Percentiles rank a stretch among this genome's conserved stretches.
phyloP scores from a whole-genome alignment of 352 stramenopile species.

The Globisporangium perplexum region DNA sequence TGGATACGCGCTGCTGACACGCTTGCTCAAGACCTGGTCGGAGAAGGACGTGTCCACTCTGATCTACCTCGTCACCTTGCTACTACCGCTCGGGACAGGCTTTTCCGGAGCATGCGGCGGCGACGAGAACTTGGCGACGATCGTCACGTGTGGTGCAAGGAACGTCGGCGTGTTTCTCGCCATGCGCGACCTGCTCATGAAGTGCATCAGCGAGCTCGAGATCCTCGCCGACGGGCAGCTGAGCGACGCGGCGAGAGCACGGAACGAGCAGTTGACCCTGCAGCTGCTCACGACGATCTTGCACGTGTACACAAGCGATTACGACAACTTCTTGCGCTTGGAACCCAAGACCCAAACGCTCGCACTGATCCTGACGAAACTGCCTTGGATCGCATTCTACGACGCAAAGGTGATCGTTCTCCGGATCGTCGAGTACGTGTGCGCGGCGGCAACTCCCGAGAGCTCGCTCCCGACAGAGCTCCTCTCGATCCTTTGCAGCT shows the following conservation, averaged over 20 bases:
- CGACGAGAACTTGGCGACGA: constrained; percentile 31
- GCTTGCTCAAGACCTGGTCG: constrained; percentile 29
- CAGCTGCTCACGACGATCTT: constrained; percentile 60
- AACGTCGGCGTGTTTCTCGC: constrained; percentile 59
- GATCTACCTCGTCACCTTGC: constrained; percentile 42
- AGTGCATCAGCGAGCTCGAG: constrained; percentile 31
- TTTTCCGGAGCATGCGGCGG: constrained; percentile 29
- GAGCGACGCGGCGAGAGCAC: constrained; percentile 7
- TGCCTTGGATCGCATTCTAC: constrained; percentile 45
- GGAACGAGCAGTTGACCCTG: constrained; percentile 43
- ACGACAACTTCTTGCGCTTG: constrained; percentile 65
- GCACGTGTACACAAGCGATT: constrained; percentile 67
- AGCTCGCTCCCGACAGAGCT: constrained; percentile 45
- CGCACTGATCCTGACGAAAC: constrained; percentile 59
- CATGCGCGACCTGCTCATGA: constrained; percentile 62
- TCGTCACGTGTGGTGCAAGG: constrained; percentile 39
- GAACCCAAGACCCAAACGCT: constrained; percentile 67
- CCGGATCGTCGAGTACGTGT: constrained; percentile 75
- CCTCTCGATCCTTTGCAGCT: constrained; percentile 52
- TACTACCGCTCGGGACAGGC: constrained; percentile 54
- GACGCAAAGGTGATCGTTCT: constrained; percentile 67
- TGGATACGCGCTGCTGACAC: constrained; percentile 50
- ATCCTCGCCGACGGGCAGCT: constrained; percentile 4
- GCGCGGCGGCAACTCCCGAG: constrained; percentile 40
- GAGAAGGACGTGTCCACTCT: constrained; percentile 38